Base-by-base conservation (phyloP, 1,284 basidiomycete species). In the Puccinia hordei region DNA sequence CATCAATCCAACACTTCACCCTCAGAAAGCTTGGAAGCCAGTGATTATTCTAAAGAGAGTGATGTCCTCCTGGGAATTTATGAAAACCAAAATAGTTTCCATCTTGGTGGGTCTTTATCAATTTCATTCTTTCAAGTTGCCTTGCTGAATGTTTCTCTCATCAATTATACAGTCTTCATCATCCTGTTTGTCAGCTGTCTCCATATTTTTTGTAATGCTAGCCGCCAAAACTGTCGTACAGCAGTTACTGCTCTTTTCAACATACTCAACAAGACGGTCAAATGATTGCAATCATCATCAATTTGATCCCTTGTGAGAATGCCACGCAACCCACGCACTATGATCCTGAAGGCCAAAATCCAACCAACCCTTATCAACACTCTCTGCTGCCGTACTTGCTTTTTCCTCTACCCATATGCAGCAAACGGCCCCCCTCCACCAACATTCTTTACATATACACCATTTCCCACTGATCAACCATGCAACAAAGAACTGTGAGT, bases 201-300 rank as follows among this genome's bases (percentile, higher is more conserved):
- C 35, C 59, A 75, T 33, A 35, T 75, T 1, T 75, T 75, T 65
- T 75, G 72, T 49, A 65, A 65, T 46, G 38, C 65, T 27, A 75
- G 73, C 49, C 73, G 44, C 17, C 17, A 75, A 17, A 65, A 75
- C 24, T 75, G 73, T 33, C 35, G 41, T 8, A 44, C 41, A 13
- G 73, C 73, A 24, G 49, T 46, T 30, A 63, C 15, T 27, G 41
- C 61, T 2, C 57, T 75, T 57, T 38, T 63, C 10, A 61, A 46
- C 35, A 63, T 65, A 38, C 38, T 75, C 33, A 46, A 49, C 22
- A 13, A 30, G 35, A 19, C n/a, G 12, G 8, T 22, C 19, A n/a
- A 61, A 38, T 15, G 35, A 38, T 22, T 1, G n/a, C n/a, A n/a
- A n/a, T n/a, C n/a, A 57, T 24, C 27, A 30, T 13, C 22, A 17